Evolutionary conservation across 306 rosid genomes (phyloP).

Genomic region (Nissolia schottii): DNA sequence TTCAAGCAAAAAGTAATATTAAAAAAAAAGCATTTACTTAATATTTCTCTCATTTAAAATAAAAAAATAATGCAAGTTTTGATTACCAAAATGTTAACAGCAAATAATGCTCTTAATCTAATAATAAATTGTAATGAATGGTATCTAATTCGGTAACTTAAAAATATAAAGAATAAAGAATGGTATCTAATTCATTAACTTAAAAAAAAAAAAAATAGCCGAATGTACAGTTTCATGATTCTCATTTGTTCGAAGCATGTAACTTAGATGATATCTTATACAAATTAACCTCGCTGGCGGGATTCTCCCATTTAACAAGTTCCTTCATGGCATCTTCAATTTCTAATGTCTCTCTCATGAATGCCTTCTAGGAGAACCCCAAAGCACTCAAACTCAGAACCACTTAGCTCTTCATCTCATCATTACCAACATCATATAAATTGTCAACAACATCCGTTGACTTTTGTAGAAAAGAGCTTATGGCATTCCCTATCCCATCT

Average conservation of each 20-base stretch:
- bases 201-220: no score
- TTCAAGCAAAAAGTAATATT: no score
- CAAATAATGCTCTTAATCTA: no score
- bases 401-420: conserved; percentile 39
- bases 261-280: conserved; percentile 36
- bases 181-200: no score
- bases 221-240: not conserved
- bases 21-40: no score
- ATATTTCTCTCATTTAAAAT: no score
- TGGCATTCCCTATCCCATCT: conserved; percentile 33
- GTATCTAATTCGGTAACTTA: no score
- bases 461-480: conserved; percentile 36
- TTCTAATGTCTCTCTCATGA: conserved; percentile 32
- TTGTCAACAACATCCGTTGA: conserved; percentile 35
- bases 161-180: no score
- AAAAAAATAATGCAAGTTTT: no score
- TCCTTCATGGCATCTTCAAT: conserved; percentile 46
- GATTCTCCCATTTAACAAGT: conserved; percentile 56
- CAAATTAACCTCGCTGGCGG: conserved; percentile 39
- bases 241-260: conserved; percentile 26
- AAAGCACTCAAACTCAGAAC: conserved; percentile 44
- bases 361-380: conserved; percentile 34
- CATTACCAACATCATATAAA: conserved; percentile 12
- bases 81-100: no score
- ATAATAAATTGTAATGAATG: no score